Percentiles rank a stretch among this genome's conserved stretches.
phyloP scores from a whole-genome alignment of 306 rosid genomes.

The Comarum palustre region DNA sequence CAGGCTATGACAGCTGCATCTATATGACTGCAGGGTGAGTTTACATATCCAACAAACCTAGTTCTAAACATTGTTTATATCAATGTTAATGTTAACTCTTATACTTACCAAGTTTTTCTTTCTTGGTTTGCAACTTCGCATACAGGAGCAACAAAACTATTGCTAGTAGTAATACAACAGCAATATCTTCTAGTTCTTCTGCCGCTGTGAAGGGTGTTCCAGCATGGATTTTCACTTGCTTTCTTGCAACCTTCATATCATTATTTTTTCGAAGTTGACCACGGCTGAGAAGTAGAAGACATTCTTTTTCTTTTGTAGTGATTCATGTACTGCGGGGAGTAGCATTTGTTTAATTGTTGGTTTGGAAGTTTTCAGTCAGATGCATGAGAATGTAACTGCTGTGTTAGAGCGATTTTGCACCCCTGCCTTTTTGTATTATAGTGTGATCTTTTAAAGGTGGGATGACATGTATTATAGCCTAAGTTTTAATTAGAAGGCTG shows the following conservation, averaged over 20 bases:
- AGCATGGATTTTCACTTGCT: slow-evolving; percentile 33
- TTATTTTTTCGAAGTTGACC: slow-evolving; percentile 30
- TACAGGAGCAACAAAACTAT: slow-evolving; percentile 67
- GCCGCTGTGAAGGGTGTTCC: slow-evolving; percentile 23
- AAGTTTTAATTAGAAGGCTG: not conserved
- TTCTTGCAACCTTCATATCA: slow-evolving; percentile 33
- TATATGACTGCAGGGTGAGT: slow-evolving; percentile 76
- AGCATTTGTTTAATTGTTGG: not conserved
- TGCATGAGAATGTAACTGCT: slow-evolving; percentile 19
- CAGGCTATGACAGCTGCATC: slow-evolving; percentile 87
- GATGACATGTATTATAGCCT: not conserved
- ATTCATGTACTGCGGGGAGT: not conserved
- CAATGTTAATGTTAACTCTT: not conserved
- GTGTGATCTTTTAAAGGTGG: slow-evolving; percentile 2
- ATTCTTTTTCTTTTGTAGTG: slow-evolving; percentile 26
- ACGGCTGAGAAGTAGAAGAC: slow-evolving; percentile 30
- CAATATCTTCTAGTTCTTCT: slow-evolving; percentile 63
- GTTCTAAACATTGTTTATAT: not conserved
- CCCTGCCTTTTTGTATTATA: slow-evolving; percentile 38
- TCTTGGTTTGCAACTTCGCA: slow-evolving; percentile 25
- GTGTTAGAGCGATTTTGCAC: slow-evolving; percentile 19
- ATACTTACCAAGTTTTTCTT: slow-evolving; percentile 21
- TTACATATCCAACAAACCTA: slow-evolving; percentile 10
- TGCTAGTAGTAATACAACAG: slow-evolving; percentile 57
- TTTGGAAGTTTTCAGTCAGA: slow-evolving; percentile 21